Evolutionary conservation across 148 eudicot genomes (phyloP).

Genomic region (Heliamphora exappendiculata): DNA sequence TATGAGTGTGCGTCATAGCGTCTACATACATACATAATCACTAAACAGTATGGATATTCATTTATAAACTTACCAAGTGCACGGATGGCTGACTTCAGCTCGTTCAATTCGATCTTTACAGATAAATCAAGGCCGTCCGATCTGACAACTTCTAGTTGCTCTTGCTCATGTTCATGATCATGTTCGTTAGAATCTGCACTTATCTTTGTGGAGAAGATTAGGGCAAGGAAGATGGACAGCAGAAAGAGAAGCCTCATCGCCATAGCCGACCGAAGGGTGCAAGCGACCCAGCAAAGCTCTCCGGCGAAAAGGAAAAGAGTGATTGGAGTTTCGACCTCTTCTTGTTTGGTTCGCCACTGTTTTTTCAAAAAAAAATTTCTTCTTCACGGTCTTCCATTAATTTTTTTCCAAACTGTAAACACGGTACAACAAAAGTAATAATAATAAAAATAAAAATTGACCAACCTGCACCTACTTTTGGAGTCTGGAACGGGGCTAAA

Average conservation of each 20-base stretch:
- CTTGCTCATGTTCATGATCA: background rate
- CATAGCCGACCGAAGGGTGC: background rate
- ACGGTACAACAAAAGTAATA: too few relatives aligned
- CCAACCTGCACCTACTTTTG: too few relatives aligned
- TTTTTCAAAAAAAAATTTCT: too few relatives aligned
- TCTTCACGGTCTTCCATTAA: too few relatives aligned
- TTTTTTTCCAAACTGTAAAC: too few relatives aligned
- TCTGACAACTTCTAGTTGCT: slow-evolving; percentile 3
- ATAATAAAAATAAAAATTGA: too few relatives aligned
- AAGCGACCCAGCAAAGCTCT: too few relatives aligned
- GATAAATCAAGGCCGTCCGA: slow-evolving; percentile 33
- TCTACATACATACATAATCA: background rate
- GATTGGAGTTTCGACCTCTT: too few relatives aligned
- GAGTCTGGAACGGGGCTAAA: too few relatives aligned
- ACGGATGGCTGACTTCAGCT: slow-evolving; percentile 56
- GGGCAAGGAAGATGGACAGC: slow-evolving; percentile 14
- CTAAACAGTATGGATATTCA: background rate
- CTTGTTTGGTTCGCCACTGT: too few relatives aligned
- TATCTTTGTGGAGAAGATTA: slow-evolving; percentile 14
- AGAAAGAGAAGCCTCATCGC: slow-evolving; percentile 13
- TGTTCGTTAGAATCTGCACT: slow-evolving; percentile 15
- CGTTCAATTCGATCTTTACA: slow-evolving; percentile 36
- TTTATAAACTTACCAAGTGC: slow-evolving; percentile 36
- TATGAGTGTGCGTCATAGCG: background rate
- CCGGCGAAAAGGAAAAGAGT: too few relatives aligned